Evolutionary conservation across 192 early-diverging fungal genomes (phyloP).

Genomic region (Entomortierella beljakovae): DNA sequence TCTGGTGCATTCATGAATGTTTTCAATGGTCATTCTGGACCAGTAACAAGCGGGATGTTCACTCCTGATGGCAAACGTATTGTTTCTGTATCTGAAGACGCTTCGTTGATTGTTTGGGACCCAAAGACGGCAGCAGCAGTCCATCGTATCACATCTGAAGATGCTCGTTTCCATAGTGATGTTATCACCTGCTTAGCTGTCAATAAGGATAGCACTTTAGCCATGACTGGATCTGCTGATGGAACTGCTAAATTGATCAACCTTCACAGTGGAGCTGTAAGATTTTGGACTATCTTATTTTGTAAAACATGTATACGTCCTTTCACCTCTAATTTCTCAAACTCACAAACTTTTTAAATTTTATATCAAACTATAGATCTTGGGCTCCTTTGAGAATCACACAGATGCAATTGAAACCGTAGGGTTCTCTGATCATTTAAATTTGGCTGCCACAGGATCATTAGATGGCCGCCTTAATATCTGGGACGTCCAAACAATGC

Average conservation of each 20-base stretch:
- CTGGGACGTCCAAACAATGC: slow-evolving; percentile 91
- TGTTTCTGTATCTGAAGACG: slow-evolving; percentile 88
- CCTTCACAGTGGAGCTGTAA: slow-evolving; percentile 74
- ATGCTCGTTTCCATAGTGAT: slow-evolving; percentile 88
- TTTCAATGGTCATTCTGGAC: slow-evolving; percentile 87
- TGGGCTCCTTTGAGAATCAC: slow-evolving; percentile 86
- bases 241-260: slow-evolving; percentile 83
- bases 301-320: not conserved
- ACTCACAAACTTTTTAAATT: too few relatives aligned
- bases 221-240: slow-evolving; percentile 87
- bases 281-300: too few relatives aligned
- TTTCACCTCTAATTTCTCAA: not conserved
- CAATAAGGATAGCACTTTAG: slow-evolving; percentile 78
- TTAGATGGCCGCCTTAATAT: slow-evolving; percentile 91
- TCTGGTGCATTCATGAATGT: slow-evolving; percentile 93
- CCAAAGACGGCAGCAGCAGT: slow-evolving; percentile 85
- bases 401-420: slow-evolving; percentile 90
- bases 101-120: slow-evolving; percentile 90
- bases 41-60: slow-evolving; percentile 90
- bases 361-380: slow-evolving; percentile 60
- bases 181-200: slow-evolving; percentile 82
- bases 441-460: slow-evolving; percentile 86
- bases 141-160: slow-evolving; percentile 71
- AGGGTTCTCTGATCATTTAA: slow-evolving; percentile 75
- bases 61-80: slow-evolving; percentile 91